phyloP scores from a whole-genome alignment of 2,329 filamentous ascomycete genomes.

The Cladosporium sp. region DNA sequence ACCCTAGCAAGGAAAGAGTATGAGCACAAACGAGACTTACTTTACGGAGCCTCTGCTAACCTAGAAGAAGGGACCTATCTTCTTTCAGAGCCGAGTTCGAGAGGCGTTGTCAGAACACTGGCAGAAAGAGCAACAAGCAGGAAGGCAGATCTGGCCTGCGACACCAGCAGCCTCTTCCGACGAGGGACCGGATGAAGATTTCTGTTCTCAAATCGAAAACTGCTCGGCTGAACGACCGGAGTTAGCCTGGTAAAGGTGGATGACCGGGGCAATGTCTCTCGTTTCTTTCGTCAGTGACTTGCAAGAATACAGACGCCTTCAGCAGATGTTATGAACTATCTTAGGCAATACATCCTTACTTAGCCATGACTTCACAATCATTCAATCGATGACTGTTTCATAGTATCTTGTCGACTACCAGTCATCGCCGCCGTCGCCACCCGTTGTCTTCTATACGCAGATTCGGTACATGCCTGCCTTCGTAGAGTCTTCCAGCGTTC shows the following conservation, averaged over 20 bases:
- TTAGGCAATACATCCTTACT: too few relatives aligned
- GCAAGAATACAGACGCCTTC: too few relatives aligned
- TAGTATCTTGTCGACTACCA: too few relatives aligned
- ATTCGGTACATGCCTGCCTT: too few relatives aligned
- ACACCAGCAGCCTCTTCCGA: not conserved
- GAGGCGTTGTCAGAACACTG: conserved; percentile 24
- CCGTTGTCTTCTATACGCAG: too few relatives aligned
- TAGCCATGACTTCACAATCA: too few relatives aligned
- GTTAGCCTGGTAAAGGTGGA: conserved; percentile 6
- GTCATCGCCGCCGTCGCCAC: too few relatives aligned
- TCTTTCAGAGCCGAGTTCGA: conserved; percentile 16
- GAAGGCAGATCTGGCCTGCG: conserved; percentile 25
- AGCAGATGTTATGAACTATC: too few relatives aligned
- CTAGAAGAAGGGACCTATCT: not conserved
- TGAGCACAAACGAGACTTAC: not conserved
- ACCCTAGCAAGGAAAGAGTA: conserved; percentile 35
- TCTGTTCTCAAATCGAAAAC: conserved; percentile 6
- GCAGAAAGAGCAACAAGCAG: conserved; percentile 22
- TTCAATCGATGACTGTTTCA: too few relatives aligned
- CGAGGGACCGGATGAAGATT: conserved; percentile 2
- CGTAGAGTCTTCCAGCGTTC: too few relatives aligned
- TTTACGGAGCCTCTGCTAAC: not conserved
- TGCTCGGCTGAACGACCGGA: conserved; percentile 1
- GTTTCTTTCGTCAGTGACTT: too few relatives aligned
- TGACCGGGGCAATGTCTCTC: too few relatives aligned